Percentiles rank a stretch among this genome's conserved stretches.
Evolutionary conservation across 176 grass and related monocot genomes (phyloP).

Genomic region (Metroxylon sagu): DNA sequence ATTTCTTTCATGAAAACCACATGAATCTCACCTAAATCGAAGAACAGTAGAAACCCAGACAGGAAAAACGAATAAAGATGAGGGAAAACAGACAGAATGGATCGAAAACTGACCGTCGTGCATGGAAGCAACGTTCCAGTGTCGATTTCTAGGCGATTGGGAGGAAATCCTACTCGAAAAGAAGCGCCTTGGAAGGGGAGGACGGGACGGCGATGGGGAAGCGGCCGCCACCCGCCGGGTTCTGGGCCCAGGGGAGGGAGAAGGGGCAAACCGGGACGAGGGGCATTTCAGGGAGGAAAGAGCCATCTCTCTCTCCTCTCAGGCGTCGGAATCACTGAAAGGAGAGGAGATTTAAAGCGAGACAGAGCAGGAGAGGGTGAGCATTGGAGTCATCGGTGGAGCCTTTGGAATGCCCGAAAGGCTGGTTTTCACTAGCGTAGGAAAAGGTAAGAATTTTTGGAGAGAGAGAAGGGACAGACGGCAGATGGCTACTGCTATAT

Average conservation of each 20-base stretch:
- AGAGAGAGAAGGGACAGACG: too few species aligned
- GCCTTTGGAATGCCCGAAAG: slow-evolving; percentile 43
- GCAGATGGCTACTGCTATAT: too few species aligned
- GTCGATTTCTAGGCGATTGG: background rate
- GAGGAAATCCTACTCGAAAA: background rate
- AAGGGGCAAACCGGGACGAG: background rate
- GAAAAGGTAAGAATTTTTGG: too few species aligned
- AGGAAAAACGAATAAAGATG: too few species aligned
- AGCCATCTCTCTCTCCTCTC: slow-evolving; percentile 18
- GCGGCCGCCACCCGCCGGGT: background rate
- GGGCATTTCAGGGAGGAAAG: slow-evolving; percentile 37
- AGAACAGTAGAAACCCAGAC: too few species aligned
- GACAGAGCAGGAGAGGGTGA: background rate
- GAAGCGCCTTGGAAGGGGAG: slow-evolving; percentile 5
- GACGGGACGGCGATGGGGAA: background rate
- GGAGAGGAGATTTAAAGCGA: background rate
- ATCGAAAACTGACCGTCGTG: slow-evolving; percentile 1
- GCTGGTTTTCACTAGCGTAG: too few species aligned
- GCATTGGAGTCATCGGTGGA: slow-evolving; percentile 44
- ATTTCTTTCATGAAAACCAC: too few species aligned
- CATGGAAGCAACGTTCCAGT: slow-evolving; percentile 5
- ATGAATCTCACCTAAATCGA: too few species aligned
- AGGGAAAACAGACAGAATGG: too few species aligned
- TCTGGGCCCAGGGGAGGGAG: too few species aligned
- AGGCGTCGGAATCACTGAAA: slow-evolving; percentile 33